Evolutionary conservation across 1,139 yeast genomes (phyloP).

Genomic region (Yamadazyma epiphylla): DNA sequence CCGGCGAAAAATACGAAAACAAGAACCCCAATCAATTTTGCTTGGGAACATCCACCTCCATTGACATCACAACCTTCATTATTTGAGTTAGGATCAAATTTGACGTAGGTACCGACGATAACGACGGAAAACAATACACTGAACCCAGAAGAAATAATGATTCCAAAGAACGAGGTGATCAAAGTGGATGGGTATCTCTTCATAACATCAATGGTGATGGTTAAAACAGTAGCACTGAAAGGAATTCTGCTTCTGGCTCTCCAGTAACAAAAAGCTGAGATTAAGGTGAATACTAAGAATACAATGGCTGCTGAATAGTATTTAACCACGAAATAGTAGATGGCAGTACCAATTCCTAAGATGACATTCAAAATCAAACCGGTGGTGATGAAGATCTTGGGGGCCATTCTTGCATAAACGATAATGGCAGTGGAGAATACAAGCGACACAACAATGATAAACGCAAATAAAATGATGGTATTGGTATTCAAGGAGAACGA

Average conservation of each 20-base stretch:
- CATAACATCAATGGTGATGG: conserved; percentile 74
- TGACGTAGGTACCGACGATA: conserved; percentile 72
- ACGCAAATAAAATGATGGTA: conserved; percentile 66
- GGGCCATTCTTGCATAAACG: conserved; percentile 57
- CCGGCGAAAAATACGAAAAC: conserved; percentile 83
- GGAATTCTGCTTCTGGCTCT: conserved; percentile 64
- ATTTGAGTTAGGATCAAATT: conserved; percentile 46
- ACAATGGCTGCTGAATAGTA: conserved; percentile 82
- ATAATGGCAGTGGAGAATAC: conserved; percentile 57
- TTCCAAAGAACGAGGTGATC: conserved; percentile 60
- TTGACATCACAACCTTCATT: conserved; percentile 40
- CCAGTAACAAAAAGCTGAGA: conserved; percentile 75
- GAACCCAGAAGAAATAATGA: conserved; percentile 61
- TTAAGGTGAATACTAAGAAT: conserved; percentile 57
- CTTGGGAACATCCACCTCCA: conserved; percentile 66
- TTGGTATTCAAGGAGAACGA: conserved; percentile 67
- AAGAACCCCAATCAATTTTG: conserved; percentile 62
- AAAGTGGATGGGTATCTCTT: conserved; percentile 67
- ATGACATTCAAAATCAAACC: conserved; percentile 68
- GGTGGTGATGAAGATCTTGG: conserved; percentile 63
- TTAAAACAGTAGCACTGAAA: conserved; percentile 70
- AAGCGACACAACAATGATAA: conserved; percentile 60
- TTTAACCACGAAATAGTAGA: conserved; percentile 58
- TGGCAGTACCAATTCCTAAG: conserved; percentile 71
- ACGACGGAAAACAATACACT: conserved; percentile 63